A percentile compares a stretch with the other conserved stretches of the same genome.
phyloP scores from a whole-genome alignment of 1,284 basidiomycete genomes.

The Ganoderma meredithae region DNA sequence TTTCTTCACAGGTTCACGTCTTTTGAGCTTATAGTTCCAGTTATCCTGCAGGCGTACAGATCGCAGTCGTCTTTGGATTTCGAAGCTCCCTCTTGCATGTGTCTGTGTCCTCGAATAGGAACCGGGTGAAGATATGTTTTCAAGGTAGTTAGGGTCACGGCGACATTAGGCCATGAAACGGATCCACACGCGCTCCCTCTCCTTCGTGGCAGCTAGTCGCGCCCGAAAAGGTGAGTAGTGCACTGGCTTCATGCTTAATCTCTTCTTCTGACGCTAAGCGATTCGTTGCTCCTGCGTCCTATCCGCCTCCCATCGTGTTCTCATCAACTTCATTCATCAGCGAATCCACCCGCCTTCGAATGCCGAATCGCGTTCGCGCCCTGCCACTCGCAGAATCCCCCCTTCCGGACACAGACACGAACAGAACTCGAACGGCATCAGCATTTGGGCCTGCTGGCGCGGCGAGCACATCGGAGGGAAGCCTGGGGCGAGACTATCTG shows the following conservation, averaged over 20 bases:
- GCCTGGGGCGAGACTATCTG: not conserved
- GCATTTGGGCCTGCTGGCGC: not conserved
- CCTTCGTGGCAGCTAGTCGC: not conserved
- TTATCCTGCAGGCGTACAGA: not conserved
- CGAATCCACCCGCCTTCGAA: conserved; percentile 3
- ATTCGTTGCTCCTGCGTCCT: not conserved
- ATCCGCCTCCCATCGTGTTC: not conserved
- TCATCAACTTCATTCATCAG: conserved; percentile 3
- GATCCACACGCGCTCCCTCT: not conserved
- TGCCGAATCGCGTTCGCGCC: not conserved
- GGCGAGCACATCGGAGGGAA: not conserved
- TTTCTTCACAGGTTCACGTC: not conserved
- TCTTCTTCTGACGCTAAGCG: conserved; percentile 1
- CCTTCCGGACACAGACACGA: conserved; percentile 1
- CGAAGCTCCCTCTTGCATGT: not conserved
- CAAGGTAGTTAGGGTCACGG: not conserved
- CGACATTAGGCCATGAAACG: not conserved
- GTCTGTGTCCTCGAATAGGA: not conserved
- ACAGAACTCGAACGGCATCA: not conserved
- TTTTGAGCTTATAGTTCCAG: not conserved
- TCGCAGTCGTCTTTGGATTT: conserved; percentile 1
- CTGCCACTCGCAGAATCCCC: not conserved
- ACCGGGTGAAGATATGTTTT: not conserved
- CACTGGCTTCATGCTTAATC: not conserved
- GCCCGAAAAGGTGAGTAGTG: not conserved